phyloP scores from a whole-genome alignment of 345 rosid genomes.

The Raphanus sativus region DNA sequence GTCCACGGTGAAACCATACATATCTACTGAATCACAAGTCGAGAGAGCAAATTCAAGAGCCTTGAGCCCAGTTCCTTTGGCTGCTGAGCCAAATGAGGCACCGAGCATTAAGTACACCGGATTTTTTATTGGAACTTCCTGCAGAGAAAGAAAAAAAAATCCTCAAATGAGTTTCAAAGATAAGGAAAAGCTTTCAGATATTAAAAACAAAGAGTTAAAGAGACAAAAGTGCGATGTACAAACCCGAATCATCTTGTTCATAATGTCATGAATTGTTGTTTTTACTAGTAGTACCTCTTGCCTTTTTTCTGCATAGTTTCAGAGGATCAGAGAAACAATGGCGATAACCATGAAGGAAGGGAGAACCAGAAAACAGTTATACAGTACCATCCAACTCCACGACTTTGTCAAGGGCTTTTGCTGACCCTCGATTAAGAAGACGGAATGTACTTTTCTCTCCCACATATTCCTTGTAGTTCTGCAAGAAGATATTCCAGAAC shows the following conservation, averaged over 20 bases:
- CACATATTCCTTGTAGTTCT: slow-evolving; percentile 76
- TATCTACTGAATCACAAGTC: slow-evolving; percentile 83
- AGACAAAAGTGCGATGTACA: slow-evolving; percentile 28
- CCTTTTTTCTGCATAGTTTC: slow-evolving; percentile 59
- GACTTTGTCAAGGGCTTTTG: slow-evolving; percentile 98
- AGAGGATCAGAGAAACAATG: slow-evolving; percentile 27
- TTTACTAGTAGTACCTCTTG: slow-evolving; percentile 76
- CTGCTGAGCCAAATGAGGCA: slow-evolving; percentile 95
- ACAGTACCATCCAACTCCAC: slow-evolving; percentile 89
- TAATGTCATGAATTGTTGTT: slow-evolving; percentile 94
- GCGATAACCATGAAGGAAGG: neutral
- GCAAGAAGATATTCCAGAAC: slow-evolving; percentile 10
- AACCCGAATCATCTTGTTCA: slow-evolving; percentile 95
- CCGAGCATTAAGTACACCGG: slow-evolving; percentile 93
- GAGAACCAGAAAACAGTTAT: slow-evolving; percentile 8
- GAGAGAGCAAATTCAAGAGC: slow-evolving; percentile 96
- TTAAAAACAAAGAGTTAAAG: slow-evolving; percentile 4
- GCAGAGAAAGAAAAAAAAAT: slow-evolving; percentile 34
- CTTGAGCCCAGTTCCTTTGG: slow-evolving; percentile 96
- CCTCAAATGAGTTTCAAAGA: neutral
- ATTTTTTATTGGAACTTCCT: slow-evolving; percentile 93
- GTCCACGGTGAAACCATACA: slow-evolving; percentile 97
- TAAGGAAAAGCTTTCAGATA: neutral
- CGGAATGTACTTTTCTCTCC: slow-evolving; percentile 88
- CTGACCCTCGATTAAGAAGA: slow-evolving; percentile 94